These are phyloP conservation scores for Metschnikowia orientalis DNA, from an alignment of 805 yeast species.

Conservation along the genomic window DNA sequence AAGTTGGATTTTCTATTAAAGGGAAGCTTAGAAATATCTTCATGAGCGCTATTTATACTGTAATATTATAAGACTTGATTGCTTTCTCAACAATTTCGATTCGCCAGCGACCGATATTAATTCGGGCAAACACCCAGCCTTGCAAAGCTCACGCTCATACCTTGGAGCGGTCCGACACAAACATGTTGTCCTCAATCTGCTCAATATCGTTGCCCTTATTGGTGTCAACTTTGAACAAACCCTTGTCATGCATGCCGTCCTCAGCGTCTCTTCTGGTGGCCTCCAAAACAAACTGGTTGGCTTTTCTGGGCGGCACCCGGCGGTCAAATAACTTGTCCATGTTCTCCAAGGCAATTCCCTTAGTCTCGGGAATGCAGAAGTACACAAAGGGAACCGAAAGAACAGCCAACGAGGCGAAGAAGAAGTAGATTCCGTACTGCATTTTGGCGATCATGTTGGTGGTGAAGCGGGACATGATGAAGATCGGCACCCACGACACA, in stretches of 20 bases:
- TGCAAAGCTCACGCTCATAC: no score
- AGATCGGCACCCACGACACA: constrained; percentile 37
- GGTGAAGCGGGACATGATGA: constrained; percentile 34
- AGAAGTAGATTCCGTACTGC: constrained; percentile 36
- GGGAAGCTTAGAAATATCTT: no score
- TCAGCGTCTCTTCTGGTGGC: constrained; percentile 17
- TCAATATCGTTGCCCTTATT: constrained; percentile 18
- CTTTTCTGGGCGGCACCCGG: constrained; percentile 20
- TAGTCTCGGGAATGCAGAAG: constrained; percentile 36
- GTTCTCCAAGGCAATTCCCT: constrained; percentile 33
- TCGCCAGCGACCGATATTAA: no score
- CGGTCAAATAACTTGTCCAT: constrained; percentile 27
- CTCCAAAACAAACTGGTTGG: constrained; percentile 20
- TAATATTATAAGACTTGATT: no score
- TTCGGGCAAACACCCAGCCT: no score
- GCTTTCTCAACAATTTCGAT: not conserved
- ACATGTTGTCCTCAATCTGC: constrained; percentile 17
- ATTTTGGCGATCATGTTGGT: constrained; percentile 31
- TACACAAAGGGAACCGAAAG: constrained; percentile 35
- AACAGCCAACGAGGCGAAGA: constrained; percentile 32
- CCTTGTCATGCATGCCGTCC: constrained; percentile 12
- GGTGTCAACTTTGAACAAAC: constrained; percentile 21
- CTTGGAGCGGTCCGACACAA: not conserved
- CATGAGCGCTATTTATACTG: no score
- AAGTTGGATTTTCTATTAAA: no score